A percentile compares a stretch with the other conserved stretches of the same genome.
These are phyloP conservation scores for Candida verbasci DNA, from an alignment of 805 yeast species.

Conservation along the genomic window DNA sequence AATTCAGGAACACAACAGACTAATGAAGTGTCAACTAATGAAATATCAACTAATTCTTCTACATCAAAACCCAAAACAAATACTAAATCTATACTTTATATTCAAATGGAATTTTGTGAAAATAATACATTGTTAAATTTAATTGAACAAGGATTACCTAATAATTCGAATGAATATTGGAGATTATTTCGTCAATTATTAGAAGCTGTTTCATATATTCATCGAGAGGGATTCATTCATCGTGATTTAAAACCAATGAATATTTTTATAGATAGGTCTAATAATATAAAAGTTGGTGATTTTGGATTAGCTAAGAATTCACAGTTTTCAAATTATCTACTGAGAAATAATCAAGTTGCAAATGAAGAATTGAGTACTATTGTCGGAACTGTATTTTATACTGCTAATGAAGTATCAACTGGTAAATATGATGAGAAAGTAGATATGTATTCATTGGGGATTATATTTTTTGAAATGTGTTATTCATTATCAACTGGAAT, in stretches of 20 bases:
- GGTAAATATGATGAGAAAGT: conserved; percentile 91
- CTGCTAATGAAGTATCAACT: conserved; percentile 80
- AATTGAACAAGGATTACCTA: conserved; percentile 67
- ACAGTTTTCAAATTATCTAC: conserved; percentile 42
- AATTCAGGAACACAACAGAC: conserved; percentile 11
- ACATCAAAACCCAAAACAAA: not conserved
- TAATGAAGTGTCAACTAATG: not conserved
- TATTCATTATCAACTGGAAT: conserved; percentile 81
- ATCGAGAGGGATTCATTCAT: conserved; percentile 90
- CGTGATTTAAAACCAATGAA: conserved; percentile 94
- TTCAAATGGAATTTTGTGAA: conserved; percentile 99
- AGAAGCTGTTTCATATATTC: conserved; percentile 89
- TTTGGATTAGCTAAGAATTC: conserved; percentile 94
- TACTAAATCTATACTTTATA: conserved; percentile 65
- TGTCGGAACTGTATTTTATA: conserved; percentile 90
- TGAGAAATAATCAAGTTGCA: conserved; percentile 34
- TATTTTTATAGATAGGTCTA: conserved; percentile 85
- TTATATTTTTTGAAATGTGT: conserved; percentile 94
- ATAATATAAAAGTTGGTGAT: conserved; percentile 92
- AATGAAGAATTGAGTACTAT: conserved; percentile 90
- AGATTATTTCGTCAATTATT: conserved; percentile 78
- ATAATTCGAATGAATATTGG: conserved; percentile 81
- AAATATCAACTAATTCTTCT: conserved; percentile 1
- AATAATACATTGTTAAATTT: conserved; percentile 84
- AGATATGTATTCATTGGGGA: conserved; percentile 92